Evolutionary conservation across 176 grass and related monocot genomes (phyloP).

Genomic region (Rhynchospora breviuscula): DNA sequence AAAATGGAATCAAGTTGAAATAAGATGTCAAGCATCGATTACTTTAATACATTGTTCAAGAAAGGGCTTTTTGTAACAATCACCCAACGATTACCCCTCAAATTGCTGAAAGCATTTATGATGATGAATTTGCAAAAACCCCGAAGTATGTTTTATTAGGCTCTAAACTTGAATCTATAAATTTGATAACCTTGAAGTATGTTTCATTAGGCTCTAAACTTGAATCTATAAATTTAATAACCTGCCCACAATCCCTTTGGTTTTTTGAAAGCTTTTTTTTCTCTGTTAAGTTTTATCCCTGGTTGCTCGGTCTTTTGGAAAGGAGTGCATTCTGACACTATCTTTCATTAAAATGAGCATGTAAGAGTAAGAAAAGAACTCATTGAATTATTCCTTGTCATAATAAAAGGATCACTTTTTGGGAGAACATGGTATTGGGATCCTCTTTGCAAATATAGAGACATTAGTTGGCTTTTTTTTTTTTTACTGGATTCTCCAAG

Average conservation of each 20-base stretch:
- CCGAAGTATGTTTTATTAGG: too few relatives aligned
- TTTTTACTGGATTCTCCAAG: not conserved
- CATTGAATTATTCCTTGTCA: slow-evolving; percentile 4
- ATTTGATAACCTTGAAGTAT: not conserved
- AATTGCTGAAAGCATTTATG: not conserved
- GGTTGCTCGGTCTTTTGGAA: too few relatives aligned
- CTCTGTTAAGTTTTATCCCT: not conserved
- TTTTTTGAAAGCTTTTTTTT: not conserved
- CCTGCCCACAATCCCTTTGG: not conserved
- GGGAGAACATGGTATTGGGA: not conserved
- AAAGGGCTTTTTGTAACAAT: not conserved
- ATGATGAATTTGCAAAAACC: not conserved
- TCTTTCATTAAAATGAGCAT: not conserved
- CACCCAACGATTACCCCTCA: not conserved
- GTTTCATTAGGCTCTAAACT: not conserved
- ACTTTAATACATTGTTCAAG: not conserved
- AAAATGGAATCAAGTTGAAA: not conserved
- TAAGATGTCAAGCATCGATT: not conserved
- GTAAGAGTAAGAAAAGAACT: not conserved
- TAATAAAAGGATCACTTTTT: not conserved
- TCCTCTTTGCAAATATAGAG: slow-evolving; percentile 6
- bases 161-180: not conserved
- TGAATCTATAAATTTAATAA: not conserved
- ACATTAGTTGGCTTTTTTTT: not conserved
- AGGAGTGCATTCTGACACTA: not conserved